phyloP scores from a whole-genome alignment of 345 rosid species.

The Sonneratia caseolaris region DNA sequence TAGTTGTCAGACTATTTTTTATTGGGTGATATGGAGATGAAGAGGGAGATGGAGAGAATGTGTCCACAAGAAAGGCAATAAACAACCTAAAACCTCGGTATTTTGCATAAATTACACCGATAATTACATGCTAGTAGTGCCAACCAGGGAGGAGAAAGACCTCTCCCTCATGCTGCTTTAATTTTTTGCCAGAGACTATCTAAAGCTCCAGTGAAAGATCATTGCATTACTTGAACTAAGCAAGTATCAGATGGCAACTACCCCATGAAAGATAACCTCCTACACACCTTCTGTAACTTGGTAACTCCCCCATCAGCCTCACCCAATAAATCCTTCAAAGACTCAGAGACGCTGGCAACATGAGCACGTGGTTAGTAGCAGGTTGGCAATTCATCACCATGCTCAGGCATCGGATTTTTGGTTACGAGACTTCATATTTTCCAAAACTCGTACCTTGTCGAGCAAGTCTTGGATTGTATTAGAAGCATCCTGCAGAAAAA shows the following conservation, averaged over 20 bases:
- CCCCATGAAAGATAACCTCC: background rate
- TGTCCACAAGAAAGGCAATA: too few species aligned
- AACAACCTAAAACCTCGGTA: too few species aligned
- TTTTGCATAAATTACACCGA: too few species aligned
- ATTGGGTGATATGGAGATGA: too few species aligned
- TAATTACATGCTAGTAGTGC: too few species aligned
- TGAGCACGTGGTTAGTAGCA: background rate
- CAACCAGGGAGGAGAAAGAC: too few species aligned
- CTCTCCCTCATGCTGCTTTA: too few species aligned
- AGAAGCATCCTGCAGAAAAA: constrained; percentile 53
- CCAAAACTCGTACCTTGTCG: constrained; percentile 52
- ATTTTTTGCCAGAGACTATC: too few species aligned
- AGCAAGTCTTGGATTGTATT: constrained; percentile 50
- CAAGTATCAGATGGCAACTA: background rate
- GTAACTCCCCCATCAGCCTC: background rate
- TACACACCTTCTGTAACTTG: background rate
- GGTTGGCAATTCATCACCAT: background rate
- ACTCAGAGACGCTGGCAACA: background rate
- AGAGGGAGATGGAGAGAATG: too few species aligned
- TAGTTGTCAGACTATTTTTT: too few species aligned
- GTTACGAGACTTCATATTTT: constrained; percentile 33
- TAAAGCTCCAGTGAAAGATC: background rate
- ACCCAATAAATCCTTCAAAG: background rate
- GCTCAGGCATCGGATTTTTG: constrained; percentile 9
- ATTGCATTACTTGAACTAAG: background rate